Evolutionary conservation across 805 yeast genomes (phyloP).

Genomic region (Yarrowia osloensis): DNA sequence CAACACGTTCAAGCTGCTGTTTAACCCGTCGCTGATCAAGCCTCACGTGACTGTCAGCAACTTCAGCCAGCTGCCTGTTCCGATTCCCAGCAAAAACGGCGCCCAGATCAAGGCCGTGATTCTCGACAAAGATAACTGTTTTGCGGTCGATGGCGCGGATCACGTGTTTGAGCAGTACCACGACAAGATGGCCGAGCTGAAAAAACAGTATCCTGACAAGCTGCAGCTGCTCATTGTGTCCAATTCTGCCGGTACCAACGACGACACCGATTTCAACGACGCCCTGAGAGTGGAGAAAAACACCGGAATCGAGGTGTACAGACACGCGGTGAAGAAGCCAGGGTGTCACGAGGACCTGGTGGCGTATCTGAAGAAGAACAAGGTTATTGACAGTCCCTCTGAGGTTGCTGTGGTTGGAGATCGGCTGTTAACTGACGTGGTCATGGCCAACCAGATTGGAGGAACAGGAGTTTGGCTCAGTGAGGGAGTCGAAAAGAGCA

Average conservation of each 20-base stretch:
- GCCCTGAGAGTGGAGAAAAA: slow-evolving; percentile 62
- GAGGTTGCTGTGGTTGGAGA: slow-evolving; percentile 90
- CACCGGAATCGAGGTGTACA: slow-evolving; percentile 47
- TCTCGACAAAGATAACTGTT: slow-evolving; percentile 92
- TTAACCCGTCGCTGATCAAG: slow-evolving; percentile 65
- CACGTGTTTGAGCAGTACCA: slow-evolving; percentile 75
- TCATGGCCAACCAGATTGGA: slow-evolving; percentile 95
- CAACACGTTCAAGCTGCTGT: slow-evolving; percentile 60
- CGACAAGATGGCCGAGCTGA: slow-evolving; percentile 57
- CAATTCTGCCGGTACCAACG: slow-evolving; percentile 89
- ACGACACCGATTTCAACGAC: slow-evolving; percentile 60
- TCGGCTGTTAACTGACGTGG: slow-evolving; percentile 82
- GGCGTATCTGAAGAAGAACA: slow-evolving; percentile 56
- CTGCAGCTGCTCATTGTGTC: slow-evolving; percentile 71
- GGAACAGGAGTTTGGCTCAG: slow-evolving; percentile 79
- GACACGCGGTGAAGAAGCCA: slow-evolving; percentile 44
- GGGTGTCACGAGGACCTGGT: slow-evolving; percentile 60
- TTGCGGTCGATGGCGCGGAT: slow-evolving; percentile 80
- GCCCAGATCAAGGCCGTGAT: slow-evolving; percentile 69
- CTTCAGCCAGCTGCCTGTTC: slow-evolving; percentile 62
- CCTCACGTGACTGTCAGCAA: slow-evolving; percentile 62
- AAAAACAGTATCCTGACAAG: slow-evolving; percentile 60
- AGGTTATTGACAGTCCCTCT: slow-evolving; percentile 48
- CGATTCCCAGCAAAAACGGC: slow-evolving; percentile 42
- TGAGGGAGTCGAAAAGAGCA: slow-evolving; percentile 60